phyloP scores from a whole-genome alignment of 2,329 filamentous ascomycete species.

The Cladobotryum protrusum region DNA sequence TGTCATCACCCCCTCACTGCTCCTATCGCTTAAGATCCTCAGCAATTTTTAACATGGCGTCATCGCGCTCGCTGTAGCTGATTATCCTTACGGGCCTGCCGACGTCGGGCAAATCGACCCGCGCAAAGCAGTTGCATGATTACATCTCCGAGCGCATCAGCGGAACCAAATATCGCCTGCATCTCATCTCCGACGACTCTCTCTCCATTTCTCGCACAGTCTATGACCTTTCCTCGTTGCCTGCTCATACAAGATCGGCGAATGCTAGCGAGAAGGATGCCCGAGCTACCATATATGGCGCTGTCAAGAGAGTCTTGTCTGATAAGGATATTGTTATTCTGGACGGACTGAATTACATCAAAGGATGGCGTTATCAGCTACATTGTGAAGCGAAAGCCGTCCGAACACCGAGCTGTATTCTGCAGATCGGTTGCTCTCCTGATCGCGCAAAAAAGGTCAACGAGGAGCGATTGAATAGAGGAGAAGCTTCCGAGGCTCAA shows the following conservation, averaged over 20 bases:
- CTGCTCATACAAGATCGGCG: slow-evolving; percentile 59
- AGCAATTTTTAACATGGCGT: background rate
- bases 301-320: slow-evolving; percentile 69
- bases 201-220: slow-evolving; percentile 64
- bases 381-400: slow-evolving; percentile 79
- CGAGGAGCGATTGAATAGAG: slow-evolving; percentile 43
- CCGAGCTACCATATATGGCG: slow-evolving; percentile 66
- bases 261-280: slow-evolving; percentile 77
- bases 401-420: slow-evolving; percentile 66
- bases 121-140: slow-evolving; percentile 58
- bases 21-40: background rate
- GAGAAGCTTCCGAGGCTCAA: slow-evolving; percentile 9
- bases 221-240: slow-evolving; percentile 59
- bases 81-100: slow-evolving; percentile 62
- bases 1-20: slow-evolving; percentile 5
- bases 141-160: slow-evolving; percentile 56
- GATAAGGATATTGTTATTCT: slow-evolving; percentile 71
- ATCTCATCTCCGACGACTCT: slow-evolving; percentile 67
- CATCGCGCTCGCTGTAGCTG: slow-evolving; percentile 38
- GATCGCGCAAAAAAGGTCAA: slow-evolving; percentile 55
- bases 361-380: slow-evolving; percentile 81
- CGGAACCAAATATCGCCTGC: slow-evolving; percentile 53
- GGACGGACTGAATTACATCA: slow-evolving; percentile 82
- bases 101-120: slow-evolving; percentile 62
- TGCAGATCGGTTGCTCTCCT: slow-evolving; percentile 55